phyloP scores from a whole-genome alignment of 352 stramenopile species.

The Pythium chondricola region DNA sequence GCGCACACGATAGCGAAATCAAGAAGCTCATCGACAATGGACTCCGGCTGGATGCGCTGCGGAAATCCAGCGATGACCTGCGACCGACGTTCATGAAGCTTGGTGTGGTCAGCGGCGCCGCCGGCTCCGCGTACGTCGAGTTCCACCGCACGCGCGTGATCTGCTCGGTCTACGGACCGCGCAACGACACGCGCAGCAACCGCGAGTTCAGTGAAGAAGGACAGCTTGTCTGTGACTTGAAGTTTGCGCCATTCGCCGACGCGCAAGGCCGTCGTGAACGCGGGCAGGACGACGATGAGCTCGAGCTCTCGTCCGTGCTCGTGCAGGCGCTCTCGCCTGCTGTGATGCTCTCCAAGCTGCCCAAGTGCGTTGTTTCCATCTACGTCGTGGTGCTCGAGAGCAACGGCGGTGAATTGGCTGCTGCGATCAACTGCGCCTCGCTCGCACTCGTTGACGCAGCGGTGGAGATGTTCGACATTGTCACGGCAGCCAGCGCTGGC shows the following conservation, averaged over 20 bases:
- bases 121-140: slow-evolving; percentile 88
- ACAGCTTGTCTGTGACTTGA: slow-evolving; percentile 85
- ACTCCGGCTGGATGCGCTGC: slow-evolving; percentile 29
- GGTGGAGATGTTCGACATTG: slow-evolving; percentile 90
- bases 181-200: slow-evolving; percentile 63
- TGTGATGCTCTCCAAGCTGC: slow-evolving; percentile 82
- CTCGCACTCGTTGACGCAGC: slow-evolving; percentile 83
- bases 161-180: slow-evolving; percentile 84
- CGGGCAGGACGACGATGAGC: slow-evolving; percentile 72
- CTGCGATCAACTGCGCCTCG: slow-evolving; percentile 82
- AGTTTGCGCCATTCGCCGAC: slow-evolving; percentile 82
- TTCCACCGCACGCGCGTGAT: slow-evolving; percentile 83
- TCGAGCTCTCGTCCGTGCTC: slow-evolving; percentile 72
- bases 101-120: slow-evolving; percentile 68
- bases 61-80: slow-evolving; percentile 73
- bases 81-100: slow-evolving; percentile 81
- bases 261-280: slow-evolving; percentile 51
- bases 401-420: slow-evolving; percentile 76
- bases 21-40: slow-evolving; percentile 23
- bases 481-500: slow-evolving; percentile 67
- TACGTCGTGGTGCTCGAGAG: slow-evolving; percentile 85
- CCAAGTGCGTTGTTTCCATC: slow-evolving; percentile 87
- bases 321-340: slow-evolving; percentile 70
- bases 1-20: neutral
- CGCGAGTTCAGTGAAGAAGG: slow-evolving; percentile 84